Base-by-base conservation (phyloP, 2,329 filamentous ascomycete species). In the Orbilia ellipsospora region DNA sequence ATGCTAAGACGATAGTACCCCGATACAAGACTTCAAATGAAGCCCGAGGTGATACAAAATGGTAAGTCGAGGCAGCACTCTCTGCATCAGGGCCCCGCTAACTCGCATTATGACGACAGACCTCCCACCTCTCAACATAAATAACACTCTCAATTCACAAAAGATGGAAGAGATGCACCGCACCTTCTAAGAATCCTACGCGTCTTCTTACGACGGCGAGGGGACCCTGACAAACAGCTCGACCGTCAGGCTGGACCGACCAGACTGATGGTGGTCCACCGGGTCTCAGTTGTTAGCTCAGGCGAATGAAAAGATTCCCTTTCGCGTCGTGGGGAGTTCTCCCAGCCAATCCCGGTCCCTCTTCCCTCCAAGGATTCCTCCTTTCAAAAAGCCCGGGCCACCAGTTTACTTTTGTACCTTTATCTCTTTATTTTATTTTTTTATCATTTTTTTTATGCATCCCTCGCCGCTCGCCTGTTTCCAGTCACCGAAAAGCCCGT, bases 61-160 rank as follows among this genome's bases (percentile, higher is more conserved):
- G 68, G 68, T 45, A 73, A 42, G 68, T 73, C 68, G 68, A 73
- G 18, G 68, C 68, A 65, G 26, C 26, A 40, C 28, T 52, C 52
- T 20, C 61, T 64, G n/a, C 23, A 51, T 48, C 42, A 61, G 61
- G 61, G 54, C 28, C 54, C 18, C 48, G 68, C 68, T 61, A 73
- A 73, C 16, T 36, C 54, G 26, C 54, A 26, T 55, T 65, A 73
- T 73, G 69, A 73, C 69, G 69, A 67, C 59, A 66, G 36, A 8
- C 48, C 48, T 50, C 48, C 18, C 18, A 48, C 20, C 31, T n/a
- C 65, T 69, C 65, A 69, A 69, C 64, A 31, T 50, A 48, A 13
- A 56, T 36, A 64, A 72, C 67, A 13, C 4, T 36, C 23, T 3
- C 12, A n/a, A 23, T 18, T 18, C 4, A 44, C 54, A 23, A 23